These are phyloP conservation scores for Panellus pusillus DNA, from an alignment of 768 basidiomycete species.

Conservation along the genomic window DNA sequence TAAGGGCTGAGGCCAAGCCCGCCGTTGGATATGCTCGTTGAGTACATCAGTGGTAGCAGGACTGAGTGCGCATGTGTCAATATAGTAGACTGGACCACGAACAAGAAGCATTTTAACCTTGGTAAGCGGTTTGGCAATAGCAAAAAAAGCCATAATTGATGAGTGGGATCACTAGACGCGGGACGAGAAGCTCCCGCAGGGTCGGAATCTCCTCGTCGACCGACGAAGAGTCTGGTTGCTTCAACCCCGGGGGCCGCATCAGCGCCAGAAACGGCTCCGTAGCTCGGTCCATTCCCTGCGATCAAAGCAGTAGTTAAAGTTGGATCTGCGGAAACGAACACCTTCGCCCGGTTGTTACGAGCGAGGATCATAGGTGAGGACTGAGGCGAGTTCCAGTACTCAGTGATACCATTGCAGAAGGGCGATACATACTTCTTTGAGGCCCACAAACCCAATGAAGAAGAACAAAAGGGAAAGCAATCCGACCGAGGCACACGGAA, in stretches of 20 bases:
- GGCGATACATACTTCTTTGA: conserved; percentile 29
- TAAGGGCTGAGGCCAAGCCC: conserved; percentile 54
- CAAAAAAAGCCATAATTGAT: conserved; percentile 23
- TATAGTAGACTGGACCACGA: background rate
- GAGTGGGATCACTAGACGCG: conserved; percentile 19
- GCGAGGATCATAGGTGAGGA: conserved; percentile 18
- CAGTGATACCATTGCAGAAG: background rate
- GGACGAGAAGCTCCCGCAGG: conserved; percentile 17
- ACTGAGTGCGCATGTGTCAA: background rate
- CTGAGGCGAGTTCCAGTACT: background rate
- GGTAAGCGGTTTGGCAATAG: conserved; percentile 21
- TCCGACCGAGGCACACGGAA: conserved; percentile 29
- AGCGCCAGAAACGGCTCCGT: conserved; percentile 7
- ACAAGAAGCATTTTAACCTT: conserved; percentile 2
- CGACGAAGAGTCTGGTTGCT: background rate
- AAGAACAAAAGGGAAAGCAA: conserved; percentile 23
- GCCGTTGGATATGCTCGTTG: conserved; percentile 51
- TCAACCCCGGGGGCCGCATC: background rate
- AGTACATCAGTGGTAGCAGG: conserved; percentile 29
- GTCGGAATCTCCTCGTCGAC: conserved; percentile 13
- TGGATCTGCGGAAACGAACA: conserved; percentile 7
- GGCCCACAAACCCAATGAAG: conserved; percentile 19
- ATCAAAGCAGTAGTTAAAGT: conserved; percentile 7
- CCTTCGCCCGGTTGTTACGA: conserved; percentile 2
- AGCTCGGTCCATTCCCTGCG: conserved; percentile 1